A percentile compares a stretch with the other conserved stretches of the same genome.
phyloP scores from a whole-genome alignment of 23 red algal species.

The Gracilaria gracilis region DNA sequence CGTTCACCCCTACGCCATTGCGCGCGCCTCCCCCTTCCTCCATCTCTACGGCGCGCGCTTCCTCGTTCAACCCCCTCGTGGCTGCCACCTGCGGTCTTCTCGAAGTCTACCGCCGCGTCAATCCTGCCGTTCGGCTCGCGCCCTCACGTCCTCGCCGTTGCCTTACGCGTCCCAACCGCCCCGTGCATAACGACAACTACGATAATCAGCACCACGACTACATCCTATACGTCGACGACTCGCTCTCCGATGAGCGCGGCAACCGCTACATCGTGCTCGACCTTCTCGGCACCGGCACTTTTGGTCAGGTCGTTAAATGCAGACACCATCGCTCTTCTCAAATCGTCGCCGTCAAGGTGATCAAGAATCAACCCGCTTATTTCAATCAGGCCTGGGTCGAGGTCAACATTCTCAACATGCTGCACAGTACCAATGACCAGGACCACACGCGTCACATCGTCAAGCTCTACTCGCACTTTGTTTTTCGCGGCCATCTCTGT shows the following conservation, averaged over 20 bases:
- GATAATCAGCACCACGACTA: constrained; percentile 89
- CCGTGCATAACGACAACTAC: constrained; percentile 57
- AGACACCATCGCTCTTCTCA: constrained; percentile 46
- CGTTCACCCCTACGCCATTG: not conserved
- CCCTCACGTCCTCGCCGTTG: constrained; percentile 51
- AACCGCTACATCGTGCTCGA: constrained; percentile 80
- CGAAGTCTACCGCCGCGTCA: constrained; percentile 43
- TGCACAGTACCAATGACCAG: constrained; percentile 57
- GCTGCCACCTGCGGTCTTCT: constrained; percentile 59
- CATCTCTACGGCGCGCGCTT: constrained; percentile 5
- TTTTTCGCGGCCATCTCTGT: constrained; percentile 90
- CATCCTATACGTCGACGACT: constrained; percentile 83
- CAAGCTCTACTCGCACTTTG: constrained; percentile 65
- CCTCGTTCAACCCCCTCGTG: constrained; percentile 31
- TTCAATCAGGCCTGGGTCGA: constrained; percentile 95
- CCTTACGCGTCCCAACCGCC: constrained; percentile 48
- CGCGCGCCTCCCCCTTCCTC: constrained; percentile 26
- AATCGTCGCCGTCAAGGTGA: constrained; percentile 94
- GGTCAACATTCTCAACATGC: constrained; percentile 77
- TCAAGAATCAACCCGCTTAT: constrained; percentile 96
- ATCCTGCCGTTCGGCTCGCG: constrained; percentile 27
- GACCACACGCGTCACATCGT: constrained; percentile 69
- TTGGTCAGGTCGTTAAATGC: constrained; percentile 95
- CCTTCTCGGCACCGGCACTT: constrained; percentile 89
- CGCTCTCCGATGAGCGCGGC: constrained; percentile 47